Evolutionary conservation across 768 basidiomycete genomes (phyloP).

Genomic region (Leccinum truebloodii): DNA sequence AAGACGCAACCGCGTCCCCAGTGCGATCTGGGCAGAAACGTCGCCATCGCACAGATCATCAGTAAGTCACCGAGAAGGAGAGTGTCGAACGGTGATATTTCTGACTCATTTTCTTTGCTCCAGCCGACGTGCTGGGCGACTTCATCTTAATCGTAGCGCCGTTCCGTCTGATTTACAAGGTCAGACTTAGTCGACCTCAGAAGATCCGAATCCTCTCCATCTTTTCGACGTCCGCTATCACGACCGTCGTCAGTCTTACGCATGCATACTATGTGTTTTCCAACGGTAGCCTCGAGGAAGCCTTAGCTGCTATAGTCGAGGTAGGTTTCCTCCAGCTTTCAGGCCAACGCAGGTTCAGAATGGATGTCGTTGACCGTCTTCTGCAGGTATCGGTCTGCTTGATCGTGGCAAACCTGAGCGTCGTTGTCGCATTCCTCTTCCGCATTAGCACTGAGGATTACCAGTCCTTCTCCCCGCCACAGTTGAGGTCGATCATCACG

Average conservation of each 20-base stretch:
- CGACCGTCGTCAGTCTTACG: background rate
- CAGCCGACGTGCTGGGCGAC: conserved; percentile 10
- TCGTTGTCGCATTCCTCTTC: conserved; percentile 9
- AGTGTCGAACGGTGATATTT: background rate
- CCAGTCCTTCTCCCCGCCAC: background rate
- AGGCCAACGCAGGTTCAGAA: background rate
- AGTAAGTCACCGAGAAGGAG: background rate
- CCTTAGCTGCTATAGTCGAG: conserved; percentile 3
- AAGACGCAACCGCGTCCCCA: background rate
- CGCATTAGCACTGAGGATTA: conserved; percentile 7
- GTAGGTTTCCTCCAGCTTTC: background rate
- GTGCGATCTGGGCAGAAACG: background rate
- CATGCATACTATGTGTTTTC: conserved; percentile 3
- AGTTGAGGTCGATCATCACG: background rate
- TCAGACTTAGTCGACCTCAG: background rate
- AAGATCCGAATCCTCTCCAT: conserved; percentile 8
- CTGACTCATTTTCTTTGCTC: background rate
- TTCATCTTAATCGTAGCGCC: conserved; percentile 3
- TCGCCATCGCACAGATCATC: background rate
- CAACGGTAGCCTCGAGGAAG: conserved; percentile 2
- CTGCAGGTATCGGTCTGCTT: conserved; percentile 1
- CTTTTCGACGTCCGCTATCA: conserved; percentile 9
- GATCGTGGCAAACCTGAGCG: conserved; percentile 2
- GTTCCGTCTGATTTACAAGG: background rate
- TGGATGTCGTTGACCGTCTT: background rate